phyloP scores from a whole-genome alignment of 2,329 filamentous ascomycete species.

The Diaporthe amygdali region DNA sequence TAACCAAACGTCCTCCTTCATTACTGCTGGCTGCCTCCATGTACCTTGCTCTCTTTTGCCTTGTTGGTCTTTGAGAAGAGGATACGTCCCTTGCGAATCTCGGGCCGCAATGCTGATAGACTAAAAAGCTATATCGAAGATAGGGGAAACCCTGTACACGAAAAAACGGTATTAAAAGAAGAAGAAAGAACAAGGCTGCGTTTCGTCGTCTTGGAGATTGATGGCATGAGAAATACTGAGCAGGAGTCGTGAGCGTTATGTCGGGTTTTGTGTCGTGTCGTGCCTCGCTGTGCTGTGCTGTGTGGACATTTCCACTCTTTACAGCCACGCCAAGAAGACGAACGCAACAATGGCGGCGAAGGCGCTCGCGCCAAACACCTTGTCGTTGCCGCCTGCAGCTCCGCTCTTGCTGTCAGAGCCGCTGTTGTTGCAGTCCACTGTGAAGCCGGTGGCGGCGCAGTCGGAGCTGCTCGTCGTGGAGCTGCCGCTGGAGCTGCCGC shows the following conservation, averaged over 20 bases:
- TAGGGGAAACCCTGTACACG: background rate
- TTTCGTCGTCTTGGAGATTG: slow-evolving; percentile 10
- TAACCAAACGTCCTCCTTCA: background rate
- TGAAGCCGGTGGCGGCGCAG: slow-evolving; percentile 46
- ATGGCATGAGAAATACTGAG: background rate
- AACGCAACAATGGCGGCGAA: slow-evolving; percentile 42
- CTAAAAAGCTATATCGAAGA: slow-evolving; percentile 5
- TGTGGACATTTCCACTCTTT: background rate
- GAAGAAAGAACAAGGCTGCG: background rate
- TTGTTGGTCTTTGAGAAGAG: background rate
- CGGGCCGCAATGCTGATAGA: background rate
- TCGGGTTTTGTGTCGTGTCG: background rate
- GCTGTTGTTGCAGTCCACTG: slow-evolving; percentile 40
- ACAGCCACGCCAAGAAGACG: slow-evolving; percentile 39
- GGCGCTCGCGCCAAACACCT: slow-evolving; percentile 34
- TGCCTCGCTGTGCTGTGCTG: background rate
- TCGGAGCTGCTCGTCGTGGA: slow-evolving; percentile 26
- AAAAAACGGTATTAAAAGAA: background rate
- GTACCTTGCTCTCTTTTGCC: background rate
- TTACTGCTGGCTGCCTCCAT: background rate
- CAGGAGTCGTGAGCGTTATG: background rate
- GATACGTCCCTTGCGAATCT: background rate
- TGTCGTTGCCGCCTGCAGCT: slow-evolving; percentile 27
- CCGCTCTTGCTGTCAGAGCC: slow-evolving; percentile 27
- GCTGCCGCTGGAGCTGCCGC: slow-evolving; percentile 28